A percentile compares a stretch with the other conserved stretches of the same genome.
These are phyloP conservation scores for Chalciporus sp. DNA, from an alignment of 1,284 basidiomycete genomes.

Conservation along the genomic window DNA sequence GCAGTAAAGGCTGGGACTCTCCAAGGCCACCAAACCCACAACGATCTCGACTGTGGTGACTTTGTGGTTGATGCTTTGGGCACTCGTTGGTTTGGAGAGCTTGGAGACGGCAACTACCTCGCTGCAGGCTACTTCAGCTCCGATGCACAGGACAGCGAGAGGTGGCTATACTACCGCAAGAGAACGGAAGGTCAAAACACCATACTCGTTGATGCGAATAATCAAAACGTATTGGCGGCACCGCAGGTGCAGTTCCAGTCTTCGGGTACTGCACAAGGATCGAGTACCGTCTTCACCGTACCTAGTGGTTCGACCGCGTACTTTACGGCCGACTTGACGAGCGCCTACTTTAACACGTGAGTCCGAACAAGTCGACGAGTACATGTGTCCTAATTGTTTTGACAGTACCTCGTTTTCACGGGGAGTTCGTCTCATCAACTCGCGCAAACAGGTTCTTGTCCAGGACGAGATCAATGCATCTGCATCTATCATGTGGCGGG, in stretches of 20 bases:
- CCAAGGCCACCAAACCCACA: constrained; percentile 87
- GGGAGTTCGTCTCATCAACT: constrained; percentile 87
- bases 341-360: constrained; percentile 79
- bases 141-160: constrained; percentile 64
- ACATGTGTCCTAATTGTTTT: constrained; percentile 11
- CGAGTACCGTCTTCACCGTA: constrained; percentile 70
- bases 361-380: constrained; percentile 33
- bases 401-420: constrained; percentile 71
- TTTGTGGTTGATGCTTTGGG: constrained; percentile 96
- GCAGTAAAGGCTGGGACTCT: constrained; percentile 87
- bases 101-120: constrained; percentile 87
- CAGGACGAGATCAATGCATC: constrained; percentile 81
- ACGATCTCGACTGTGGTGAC: constrained; percentile 91
- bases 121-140: constrained; percentile 71
- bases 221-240: constrained; percentile 80
- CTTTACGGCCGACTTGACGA: constrained; percentile 80
- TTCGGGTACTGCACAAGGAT: constrained; percentile 75
- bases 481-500: constrained; percentile 80
- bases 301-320: constrained; percentile 78
- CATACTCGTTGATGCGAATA: constrained; percentile 74
- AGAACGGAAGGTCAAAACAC: constrained; percentile 98
- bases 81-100: constrained; percentile 94
- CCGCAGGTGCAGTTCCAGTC: constrained; percentile 61
- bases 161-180: constrained; percentile 96
- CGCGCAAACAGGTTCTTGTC: constrained; percentile 86